Evolutionary conservation across 1,284 basidiomycete genomes (phyloP).

Genomic region (Ceratorhiza oryzae-sativae): DNA sequence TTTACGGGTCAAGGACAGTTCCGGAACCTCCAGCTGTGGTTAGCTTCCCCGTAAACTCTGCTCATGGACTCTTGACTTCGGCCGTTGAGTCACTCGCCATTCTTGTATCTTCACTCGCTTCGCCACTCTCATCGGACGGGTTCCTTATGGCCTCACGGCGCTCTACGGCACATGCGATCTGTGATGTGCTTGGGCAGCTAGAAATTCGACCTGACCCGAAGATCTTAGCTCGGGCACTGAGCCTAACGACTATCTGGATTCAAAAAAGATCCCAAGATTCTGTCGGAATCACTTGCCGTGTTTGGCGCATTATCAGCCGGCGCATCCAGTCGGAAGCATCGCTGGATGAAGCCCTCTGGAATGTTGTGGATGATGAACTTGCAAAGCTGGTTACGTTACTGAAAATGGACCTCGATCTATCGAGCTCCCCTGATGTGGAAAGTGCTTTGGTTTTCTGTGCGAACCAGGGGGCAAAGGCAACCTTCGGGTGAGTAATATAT

Average conservation of each 20-base stretch:
- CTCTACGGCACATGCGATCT: slow-evolving; percentile 18
- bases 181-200: slow-evolving; percentile 1
- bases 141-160: slow-evolving; percentile 25
- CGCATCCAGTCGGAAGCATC: slow-evolving; percentile 28
- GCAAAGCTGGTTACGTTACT: slow-evolving; percentile 1
- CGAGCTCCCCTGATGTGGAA: slow-evolving; percentile 17
- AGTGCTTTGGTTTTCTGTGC: slow-evolving; percentile 14
- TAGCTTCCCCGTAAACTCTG: slow-evolving; percentile 8
- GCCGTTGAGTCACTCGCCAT: neutral
- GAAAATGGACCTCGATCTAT: neutral
- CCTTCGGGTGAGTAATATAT: neutral
- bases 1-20: slow-evolving; percentile 7
- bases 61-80: neutral
- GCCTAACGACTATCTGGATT: slow-evolving; percentile 4
- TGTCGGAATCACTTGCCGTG: slow-evolving; percentile 2
- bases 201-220: slow-evolving; percentile 19
- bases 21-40: slow-evolving; percentile 3
- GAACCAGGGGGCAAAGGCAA: neutral
- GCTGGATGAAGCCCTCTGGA: slow-evolving; percentile 23
- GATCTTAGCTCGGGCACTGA: neutral
- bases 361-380: slow-evolving; percentile 32
- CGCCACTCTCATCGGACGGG: slow-evolving; percentile 18
- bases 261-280: slow-evolving; percentile 9
- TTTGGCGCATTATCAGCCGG: slow-evolving; percentile 19
- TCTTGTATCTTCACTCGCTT: slow-evolving; percentile 12